A percentile compares a stretch with the other conserved stretches of the same genome.
These are phyloP conservation scores for Arabis hirsuta DNA, from an alignment of 345 rosid genomes.

Conservation along the genomic window DNA sequence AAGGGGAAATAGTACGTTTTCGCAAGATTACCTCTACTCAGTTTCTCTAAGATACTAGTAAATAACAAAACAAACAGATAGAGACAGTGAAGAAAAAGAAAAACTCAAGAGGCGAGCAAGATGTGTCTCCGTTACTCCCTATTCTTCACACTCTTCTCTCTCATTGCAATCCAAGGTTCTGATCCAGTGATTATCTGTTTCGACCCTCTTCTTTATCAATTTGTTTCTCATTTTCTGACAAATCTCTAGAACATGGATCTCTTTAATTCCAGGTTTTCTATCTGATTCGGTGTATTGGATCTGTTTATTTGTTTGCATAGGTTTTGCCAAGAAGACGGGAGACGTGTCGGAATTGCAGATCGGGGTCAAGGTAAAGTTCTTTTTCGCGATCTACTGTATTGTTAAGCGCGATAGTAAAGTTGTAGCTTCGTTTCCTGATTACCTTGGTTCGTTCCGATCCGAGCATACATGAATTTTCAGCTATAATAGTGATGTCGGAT, in stretches of 20 bases:
- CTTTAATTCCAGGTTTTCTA: not conserved
- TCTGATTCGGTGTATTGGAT: conserved; percentile 11
- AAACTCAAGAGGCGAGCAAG: conserved; percentile 4
- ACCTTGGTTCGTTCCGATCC: not conserved
- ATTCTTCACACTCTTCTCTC: conserved; percentile 24
- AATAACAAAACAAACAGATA: too few species aligned
- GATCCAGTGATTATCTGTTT: not conserved
- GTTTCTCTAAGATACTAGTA: too few species aligned
- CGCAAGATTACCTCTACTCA: too few species aligned
- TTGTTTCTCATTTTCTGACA: conserved; percentile 6
- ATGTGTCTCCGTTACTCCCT: conserved; percentile 39
- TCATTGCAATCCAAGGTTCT: conserved; percentile 37
- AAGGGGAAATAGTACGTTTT: too few species aligned
- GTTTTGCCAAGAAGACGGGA: conserved; percentile 60
- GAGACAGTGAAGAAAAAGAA: not conserved
- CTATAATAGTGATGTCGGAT: not conserved
- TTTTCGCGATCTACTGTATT: not conserved
- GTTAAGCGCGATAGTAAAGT: conserved; percentile 3
- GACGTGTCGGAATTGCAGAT: conserved; percentile 90
- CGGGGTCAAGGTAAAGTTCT: conserved; percentile 76
- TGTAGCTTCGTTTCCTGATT: not conserved
- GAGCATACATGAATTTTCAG: not conserved
- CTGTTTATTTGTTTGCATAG: conserved; percentile 42
- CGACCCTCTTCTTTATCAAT: not conserved
- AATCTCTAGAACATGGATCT: not conserved